phyloP scores from a whole-genome alignment of 768 basidiomycete species.

The Pulveroboletus sp. region DNA sequence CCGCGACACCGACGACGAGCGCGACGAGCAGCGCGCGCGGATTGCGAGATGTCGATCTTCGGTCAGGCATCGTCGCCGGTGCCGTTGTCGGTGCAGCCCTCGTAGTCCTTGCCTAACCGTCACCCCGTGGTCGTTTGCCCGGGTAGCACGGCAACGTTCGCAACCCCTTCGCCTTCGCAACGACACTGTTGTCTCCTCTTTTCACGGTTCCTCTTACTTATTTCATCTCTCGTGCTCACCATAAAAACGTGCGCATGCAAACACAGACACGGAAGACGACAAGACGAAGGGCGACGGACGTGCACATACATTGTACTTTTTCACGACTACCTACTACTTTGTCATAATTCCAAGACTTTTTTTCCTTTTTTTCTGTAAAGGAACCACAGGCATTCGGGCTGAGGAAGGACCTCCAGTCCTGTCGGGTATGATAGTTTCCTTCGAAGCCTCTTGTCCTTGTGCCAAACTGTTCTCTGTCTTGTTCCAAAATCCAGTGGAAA shows the following conservation, averaged over 20 bases:
- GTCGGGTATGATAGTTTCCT: too few species aligned
- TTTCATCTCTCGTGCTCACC: not conserved
- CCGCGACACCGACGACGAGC: constrained; percentile 1
- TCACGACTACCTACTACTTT: not conserved
- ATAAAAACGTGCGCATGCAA: too few species aligned
- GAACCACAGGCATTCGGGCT: not conserved
- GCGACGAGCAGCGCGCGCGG: constrained; percentile 8
- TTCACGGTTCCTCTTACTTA: not conserved
- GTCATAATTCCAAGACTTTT: too few species aligned
- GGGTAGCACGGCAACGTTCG: too few species aligned
- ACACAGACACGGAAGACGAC: not conserved
- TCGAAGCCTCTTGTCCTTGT: too few species aligned
- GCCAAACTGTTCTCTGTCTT: too few species aligned
- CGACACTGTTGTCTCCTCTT: too few species aligned
- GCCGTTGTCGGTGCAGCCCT: constrained; percentile 4
- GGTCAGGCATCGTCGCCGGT: constrained; percentile 1
- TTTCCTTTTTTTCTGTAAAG: not conserved
- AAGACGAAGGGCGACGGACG: not conserved
- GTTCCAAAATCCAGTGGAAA: too few species aligned
- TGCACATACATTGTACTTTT: not conserved
- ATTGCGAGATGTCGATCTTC: not conserved
- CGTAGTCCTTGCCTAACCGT: constrained; percentile 1
- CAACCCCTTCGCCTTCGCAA: not conserved
- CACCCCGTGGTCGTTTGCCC: too few species aligned
- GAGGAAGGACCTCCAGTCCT: not conserved